These are phyloP conservation scores for Tetrahymena elliotti DNA, from an alignment of 73 alveolate genomes.

Conservation along the genomic window DNA sequence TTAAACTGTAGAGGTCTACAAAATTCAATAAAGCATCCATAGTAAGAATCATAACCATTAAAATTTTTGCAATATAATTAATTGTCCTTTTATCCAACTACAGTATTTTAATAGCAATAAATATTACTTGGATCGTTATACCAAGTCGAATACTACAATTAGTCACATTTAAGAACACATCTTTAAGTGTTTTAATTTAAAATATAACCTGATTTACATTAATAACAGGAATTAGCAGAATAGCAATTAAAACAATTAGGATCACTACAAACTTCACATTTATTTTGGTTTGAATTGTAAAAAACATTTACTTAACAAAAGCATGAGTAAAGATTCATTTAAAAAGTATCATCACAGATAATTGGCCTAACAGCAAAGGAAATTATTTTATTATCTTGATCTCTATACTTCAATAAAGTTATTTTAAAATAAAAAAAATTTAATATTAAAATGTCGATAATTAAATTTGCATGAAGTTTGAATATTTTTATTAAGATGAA, in stretches of 20 bases:
- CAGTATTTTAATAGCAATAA: not conserved
- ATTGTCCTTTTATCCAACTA: not conserved
- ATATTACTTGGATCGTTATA: not conserved
- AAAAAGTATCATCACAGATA: not conserved
- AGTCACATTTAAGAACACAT: not conserved
- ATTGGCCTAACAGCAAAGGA: not conserved
- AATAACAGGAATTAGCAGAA: not conserved
- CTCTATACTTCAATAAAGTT: not conserved
- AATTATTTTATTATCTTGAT: too few species aligned
- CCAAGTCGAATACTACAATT: too few species aligned
- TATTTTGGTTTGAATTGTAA: too few species aligned
- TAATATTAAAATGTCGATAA: too few species aligned
- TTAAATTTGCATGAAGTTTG: too few species aligned
- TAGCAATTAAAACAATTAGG: not conserved
- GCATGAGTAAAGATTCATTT: too few species aligned
- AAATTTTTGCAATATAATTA: not conserved
- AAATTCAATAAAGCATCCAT: not conserved
- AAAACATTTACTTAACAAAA: not conserved
- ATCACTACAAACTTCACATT: not conserved
- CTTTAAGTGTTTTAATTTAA: not conserved
- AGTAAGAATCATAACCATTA: not conserved
- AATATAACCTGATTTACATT: not conserved
- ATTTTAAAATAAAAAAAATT: too few species aligned
- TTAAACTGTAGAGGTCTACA: not conserved
- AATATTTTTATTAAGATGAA: too few species aligned